Evolutionary conservation across 129 eudicot genomes (phyloP).

Genomic region (Flaveria trinervia): DNA sequence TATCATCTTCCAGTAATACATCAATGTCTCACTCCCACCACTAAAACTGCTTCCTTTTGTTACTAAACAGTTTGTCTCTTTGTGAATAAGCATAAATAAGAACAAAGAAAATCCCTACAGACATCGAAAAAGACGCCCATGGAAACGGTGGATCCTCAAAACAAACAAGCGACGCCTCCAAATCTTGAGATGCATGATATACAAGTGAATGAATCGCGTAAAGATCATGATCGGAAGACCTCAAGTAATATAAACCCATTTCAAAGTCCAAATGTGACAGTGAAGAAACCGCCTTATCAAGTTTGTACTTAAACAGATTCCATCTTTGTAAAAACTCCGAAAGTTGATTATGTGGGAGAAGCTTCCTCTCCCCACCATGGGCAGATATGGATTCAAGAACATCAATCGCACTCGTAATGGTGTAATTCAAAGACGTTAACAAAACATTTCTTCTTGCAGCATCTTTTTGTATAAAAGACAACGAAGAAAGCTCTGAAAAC

Average conservation of each 20-base stretch:
- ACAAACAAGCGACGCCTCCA: slow-evolving; percentile 91
- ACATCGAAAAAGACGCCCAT: slow-evolving; percentile 65
- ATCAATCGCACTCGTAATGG: slow-evolving; percentile 80
- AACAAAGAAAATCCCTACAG: slow-evolving; percentile 54
- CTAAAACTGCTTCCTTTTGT: slow-evolving; percentile 87
- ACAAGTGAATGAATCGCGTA: slow-evolving; percentile 87
- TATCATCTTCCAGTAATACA: slow-evolving; percentile 51
- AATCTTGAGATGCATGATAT: slow-evolving; percentile 81
- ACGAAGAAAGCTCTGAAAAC: slow-evolving; percentile 71
- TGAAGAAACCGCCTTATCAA: slow-evolving; percentile 75
- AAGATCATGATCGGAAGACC: slow-evolving; percentile 92
- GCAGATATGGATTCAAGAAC: slow-evolving; percentile 84
- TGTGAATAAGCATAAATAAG: slow-evolving; percentile 60
- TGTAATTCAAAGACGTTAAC: slow-evolving; percentile 78
- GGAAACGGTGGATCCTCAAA: slow-evolving; percentile 97
- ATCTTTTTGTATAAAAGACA: slow-evolving; percentile 93
- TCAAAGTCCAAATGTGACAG: slow-evolving; percentile 85
- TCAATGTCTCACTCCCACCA: slow-evolving; percentile 38
- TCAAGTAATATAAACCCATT: slow-evolving; percentile 69
- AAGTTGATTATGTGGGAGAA: slow-evolving; percentile 61
- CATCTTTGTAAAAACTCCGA: slow-evolving; percentile 78
- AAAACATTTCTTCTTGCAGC: slow-evolving; percentile 90
- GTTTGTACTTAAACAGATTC: slow-evolving; percentile 83
- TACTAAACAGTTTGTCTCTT: slow-evolving; percentile 73
- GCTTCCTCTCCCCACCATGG: slow-evolving; percentile 87